Conservation (phyloP, 2,329 filamentous ascomycete genomes). For the Beauveria bassiana region DNA sequence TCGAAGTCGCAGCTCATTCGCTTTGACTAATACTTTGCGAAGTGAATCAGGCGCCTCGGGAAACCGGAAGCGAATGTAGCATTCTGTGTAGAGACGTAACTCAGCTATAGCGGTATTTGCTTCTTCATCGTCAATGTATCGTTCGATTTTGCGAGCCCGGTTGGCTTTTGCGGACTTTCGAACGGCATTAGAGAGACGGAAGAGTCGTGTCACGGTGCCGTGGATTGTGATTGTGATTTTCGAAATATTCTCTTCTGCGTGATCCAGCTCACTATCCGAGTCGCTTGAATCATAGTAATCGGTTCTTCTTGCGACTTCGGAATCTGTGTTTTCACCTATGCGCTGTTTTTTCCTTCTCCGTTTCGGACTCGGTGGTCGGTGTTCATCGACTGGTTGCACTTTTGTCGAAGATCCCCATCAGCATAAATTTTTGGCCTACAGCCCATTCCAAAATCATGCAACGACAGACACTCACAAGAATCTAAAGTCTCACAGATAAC, state of each 20-base stretch:
- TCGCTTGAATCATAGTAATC: slow-evolving; percentile 13
- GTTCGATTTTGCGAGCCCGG: slow-evolving; percentile 17
- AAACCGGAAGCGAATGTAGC: slow-evolving; percentile 22
- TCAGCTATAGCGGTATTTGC: slow-evolving; percentile 21
- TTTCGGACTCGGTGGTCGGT: background rate
- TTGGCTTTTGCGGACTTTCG: slow-evolving; percentile 20
- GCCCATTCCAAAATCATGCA: background rate
- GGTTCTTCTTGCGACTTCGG: slow-evolving; percentile 12
- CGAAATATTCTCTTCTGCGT: slow-evolving; percentile 16
- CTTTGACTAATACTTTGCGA: slow-evolving; percentile 15
- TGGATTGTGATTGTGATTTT: slow-evolving; percentile 17
- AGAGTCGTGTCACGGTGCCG: slow-evolving; percentile 22
- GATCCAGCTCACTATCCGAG: slow-evolving; percentile 11
- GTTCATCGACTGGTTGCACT: background rate
- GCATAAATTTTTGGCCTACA: background rate
- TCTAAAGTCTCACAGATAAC: background rate
- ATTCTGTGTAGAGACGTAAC: slow-evolving; percentile 21
- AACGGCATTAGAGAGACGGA: slow-evolving; percentile 21
- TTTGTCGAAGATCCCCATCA: background rate
- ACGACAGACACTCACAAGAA: slow-evolving; percentile 1
- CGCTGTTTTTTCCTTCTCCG: background rate
- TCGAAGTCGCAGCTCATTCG: slow-evolving; percentile 17
- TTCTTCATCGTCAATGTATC: slow-evolving; percentile 20
- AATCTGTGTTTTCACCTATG: slow-evolving; percentile 6
- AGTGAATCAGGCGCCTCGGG: slow-evolving; percentile 19